Evolutionary conservation across 495 filamentous ascomycete genomes (phyloP), one percentile per base, ranked within the genome.

Genomic region (Rhypophila decipiens): DNA sequence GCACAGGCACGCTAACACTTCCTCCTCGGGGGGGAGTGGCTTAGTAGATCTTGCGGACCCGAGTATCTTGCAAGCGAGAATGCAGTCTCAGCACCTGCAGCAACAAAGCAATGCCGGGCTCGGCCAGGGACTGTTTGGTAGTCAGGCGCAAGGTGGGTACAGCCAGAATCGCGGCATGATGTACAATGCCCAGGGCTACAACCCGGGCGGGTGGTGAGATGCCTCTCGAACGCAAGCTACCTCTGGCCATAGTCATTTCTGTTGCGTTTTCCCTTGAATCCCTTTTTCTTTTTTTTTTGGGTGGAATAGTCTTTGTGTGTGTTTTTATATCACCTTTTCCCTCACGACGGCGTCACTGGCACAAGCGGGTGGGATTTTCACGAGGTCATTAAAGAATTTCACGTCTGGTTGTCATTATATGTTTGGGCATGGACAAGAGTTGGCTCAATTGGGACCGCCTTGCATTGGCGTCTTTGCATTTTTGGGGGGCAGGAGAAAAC

Each of bases 1-100:
- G 86, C 89, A 94, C 76, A 94, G 88, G 84, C 88, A 95, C 85
- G 90, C 90, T 93, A 94, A 95, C 87, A 95, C 90, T 91, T 95
- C 89, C 86, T 93, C 89, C 83, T 91, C 87, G 80, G 88, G 88
- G 79, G 88, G 88, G 76, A 82, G 83, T 84, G 88, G 85, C 79
- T 82, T 95, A 88, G 89, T 94, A 77, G 88, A 96, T 90, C 86
- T 95, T 90, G 87, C 86, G 77, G 90, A 96, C 86, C 88, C 91
- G 75, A 96, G 89, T 79, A 95, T 97, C 78, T 83, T 99, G 78
- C 93, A 96, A 76, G 88, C 87, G 69, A 86, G 93, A 76, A 87
- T 95, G 80, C 90, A 90, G 69, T 89, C 93, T 68, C 79, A 82
- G 64, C 77, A 80, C 79, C 89, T 90, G 70, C 79, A 82, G 65